Percentiles rank a stretch among this genome's conserved stretches.
Evolutionary conservation across 257 asterid genomes (phyloP).

Genomic region (Forsythia suspensa): DNA sequence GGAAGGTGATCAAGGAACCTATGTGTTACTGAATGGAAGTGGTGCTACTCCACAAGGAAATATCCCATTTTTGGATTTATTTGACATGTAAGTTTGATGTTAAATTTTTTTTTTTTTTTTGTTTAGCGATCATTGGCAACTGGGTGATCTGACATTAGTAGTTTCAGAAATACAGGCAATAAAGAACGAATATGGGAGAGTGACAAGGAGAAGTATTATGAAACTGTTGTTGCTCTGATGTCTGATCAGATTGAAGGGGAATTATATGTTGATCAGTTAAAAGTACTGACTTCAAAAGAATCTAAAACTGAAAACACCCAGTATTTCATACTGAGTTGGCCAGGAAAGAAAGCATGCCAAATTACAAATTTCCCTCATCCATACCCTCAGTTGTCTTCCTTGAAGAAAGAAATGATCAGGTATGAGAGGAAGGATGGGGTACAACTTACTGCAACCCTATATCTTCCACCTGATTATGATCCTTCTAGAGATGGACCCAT

Average conservation of each 20-base stretch:
- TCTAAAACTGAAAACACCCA: conserved; percentile 96
- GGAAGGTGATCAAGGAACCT: conserved; percentile 61
- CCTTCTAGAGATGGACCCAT: conserved; percentile 90
- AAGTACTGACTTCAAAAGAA: conserved; percentile 82
- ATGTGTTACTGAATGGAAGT: conserved; percentile 70
- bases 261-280: conserved; percentile 49
- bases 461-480: conserved; percentile 93
- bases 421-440: conserved; percentile 94
- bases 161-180: conserved; percentile 84
- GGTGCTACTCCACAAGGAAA: conserved; percentile 99
- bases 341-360: conserved; percentile 79
- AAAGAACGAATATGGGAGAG: conserved; percentile 99
- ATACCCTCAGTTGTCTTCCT: conserved; percentile 85
- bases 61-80: conserved; percentile 84
- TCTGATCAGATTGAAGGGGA: conserved; percentile 81
- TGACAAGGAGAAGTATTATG: conserved; percentile 82
- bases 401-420: conserved; percentile 94
- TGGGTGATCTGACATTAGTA: conserved; percentile 38
- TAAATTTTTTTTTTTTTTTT: conserved; percentile 21
- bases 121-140: conserved; percentile 18
- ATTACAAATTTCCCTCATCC: conserved; percentile 96
- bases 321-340: conserved; percentile 77
- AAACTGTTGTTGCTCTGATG: conserved; percentile 82
- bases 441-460: conserved; percentile 92
- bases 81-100: conserved; percentile 82